Evolutionary conservation across 352 stramenopile genomes (phyloP), one percentile per base, ranked within the genome.

Genomic region (Phytophthora multivora): DNA sequence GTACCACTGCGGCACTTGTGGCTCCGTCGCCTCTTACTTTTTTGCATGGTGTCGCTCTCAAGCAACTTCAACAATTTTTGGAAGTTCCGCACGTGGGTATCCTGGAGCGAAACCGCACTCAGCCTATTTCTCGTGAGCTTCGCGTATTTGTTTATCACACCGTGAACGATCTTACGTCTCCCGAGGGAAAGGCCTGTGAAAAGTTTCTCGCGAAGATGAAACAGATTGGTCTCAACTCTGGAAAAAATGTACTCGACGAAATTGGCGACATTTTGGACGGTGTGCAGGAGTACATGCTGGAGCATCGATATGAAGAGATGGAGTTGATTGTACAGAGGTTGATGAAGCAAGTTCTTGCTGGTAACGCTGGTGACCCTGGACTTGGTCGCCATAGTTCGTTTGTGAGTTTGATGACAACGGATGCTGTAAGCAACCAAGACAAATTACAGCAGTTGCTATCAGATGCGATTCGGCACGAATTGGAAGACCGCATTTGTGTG

Each of bases 281-380:
- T 33, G 80, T 95, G 8, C 86, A 95, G 62, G 82, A 91, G 61
- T 93, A 95, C 38, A 95, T 95, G 86, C 77, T 95, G 3, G 82
- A 93, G 55, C 84, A 95, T 45, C 83, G 86, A 0, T 92, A 82
- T 46, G 80, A 90, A 25, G 86, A 95, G 45, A 93, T 95, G 82
- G 68, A 76, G 21, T 51, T 67, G 5, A 80, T 89, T 33, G 72
- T 93, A 13, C 72, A 90, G 47, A 70, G 81, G 21, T 53, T 91
- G 38, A 73, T 93, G 51, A 80, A 88, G 47, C 62, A 77, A 36
- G 63, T 75, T 36, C 26, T 66, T 23, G 52, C 59, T 13, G 51
- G 52, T 15, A 72, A 40, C 25, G 16, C 52, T 45, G 40, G 51
- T n/a, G 62, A 56, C 19, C 28, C 59, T 3, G 59, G 54, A 3